These are phyloP conservation scores for Pisolithus marmoratus DNA, from an alignment of 768 basidiomycete genomes.

Conservation along the genomic window DNA sequence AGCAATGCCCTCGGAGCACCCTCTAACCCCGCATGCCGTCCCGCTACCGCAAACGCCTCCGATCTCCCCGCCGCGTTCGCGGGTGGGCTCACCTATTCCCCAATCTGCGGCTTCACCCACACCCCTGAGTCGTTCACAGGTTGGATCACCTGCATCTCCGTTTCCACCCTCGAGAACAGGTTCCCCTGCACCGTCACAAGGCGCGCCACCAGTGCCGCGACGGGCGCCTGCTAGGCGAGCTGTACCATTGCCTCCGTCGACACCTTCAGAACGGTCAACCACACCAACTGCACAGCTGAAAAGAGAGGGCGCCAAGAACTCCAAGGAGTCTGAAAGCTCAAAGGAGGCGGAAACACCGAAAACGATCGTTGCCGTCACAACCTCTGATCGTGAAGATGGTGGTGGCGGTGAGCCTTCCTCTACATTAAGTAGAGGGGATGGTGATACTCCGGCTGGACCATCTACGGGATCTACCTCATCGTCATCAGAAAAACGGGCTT, in stretches of 20 bases:
- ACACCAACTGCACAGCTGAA: neutral
- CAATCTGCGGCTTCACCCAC: conserved; percentile 28
- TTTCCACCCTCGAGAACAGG: conserved; percentile 52
- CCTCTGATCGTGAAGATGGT: neutral
- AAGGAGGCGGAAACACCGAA: neutral
- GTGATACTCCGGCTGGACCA: neutral
- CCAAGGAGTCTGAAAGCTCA: neutral
- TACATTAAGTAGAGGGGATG: neutral
- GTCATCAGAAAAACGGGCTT: too few relatives aligned
- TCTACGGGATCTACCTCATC: neutral
- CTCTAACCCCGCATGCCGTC: conserved; percentile 16
- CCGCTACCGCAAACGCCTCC: conserved; percentile 23
- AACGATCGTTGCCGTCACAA: neutral
- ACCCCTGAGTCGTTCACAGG: conserved; percentile 16
- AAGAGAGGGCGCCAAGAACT: neutral
- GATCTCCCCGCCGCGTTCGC: conserved; percentile 30
- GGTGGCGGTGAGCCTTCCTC: neutral
- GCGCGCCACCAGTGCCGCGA: neutral
- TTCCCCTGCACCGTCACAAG: conserved; percentile 22
- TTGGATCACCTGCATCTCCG: conserved; percentile 46
- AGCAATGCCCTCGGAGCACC: conserved; percentile 1
- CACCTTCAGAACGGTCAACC: conserved; percentile 31
- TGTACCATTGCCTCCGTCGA: conserved; percentile 61
- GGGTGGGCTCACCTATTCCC: conserved; percentile 23
- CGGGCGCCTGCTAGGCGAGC: conserved; percentile 16